Base-by-base conservation (phyloP, 2,329 filamentous ascomycete genomes). In the Huntiella bhutanensis region DNA sequence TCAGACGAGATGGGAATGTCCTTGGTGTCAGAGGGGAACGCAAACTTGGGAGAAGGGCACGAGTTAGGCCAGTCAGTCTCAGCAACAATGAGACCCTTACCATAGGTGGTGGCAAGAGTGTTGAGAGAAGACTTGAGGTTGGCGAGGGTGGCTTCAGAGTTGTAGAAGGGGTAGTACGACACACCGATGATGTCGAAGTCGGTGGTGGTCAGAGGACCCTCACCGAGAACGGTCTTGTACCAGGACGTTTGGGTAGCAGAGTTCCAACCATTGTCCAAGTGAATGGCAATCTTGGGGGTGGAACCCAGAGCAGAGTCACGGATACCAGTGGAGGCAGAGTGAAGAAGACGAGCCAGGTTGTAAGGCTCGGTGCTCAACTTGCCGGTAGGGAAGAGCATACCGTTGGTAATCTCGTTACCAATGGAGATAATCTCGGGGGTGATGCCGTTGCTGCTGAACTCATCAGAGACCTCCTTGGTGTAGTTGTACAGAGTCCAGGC, bases 211-310 rank as follows among this genome's bases (percentile, higher is more conserved):
- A 79, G 62, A 11, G 48, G 1, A 64, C 70, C 75, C 17, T 63
- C 59, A 5, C 56, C 64, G 0, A 80, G 63, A 0, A 78, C 68
- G 2, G 62, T 64, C 17, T 68, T 67, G 60, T 82, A 84, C 59
- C 73, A 82, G 62, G 68, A 77, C 51, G 78, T 61, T 56, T 83
- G 78, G 2, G 70, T 70, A 3, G 60, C 64, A 75, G 73, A 81
- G 52, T 79, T 69, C 76, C 78, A 85, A n/a, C 80, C 80, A 55
- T 82, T 79, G 58, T 84, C 78, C 3, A 83, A 66, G 55, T 84
- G 80, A 36, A 84, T 71, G 75, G 84, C 76, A 58, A 83, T 81
- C 56, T 77, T 71, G 1, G 79, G 76, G 51, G 70, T 67, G 0
- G 69, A 64, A 36, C 58, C 58, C 19, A 80, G 61, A 3, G 59